These are phyloP conservation scores for Aspergillus ellipticus DNA, from an alignment of 495 filamentous ascomycete species.

Conservation along the genomic window DNA sequence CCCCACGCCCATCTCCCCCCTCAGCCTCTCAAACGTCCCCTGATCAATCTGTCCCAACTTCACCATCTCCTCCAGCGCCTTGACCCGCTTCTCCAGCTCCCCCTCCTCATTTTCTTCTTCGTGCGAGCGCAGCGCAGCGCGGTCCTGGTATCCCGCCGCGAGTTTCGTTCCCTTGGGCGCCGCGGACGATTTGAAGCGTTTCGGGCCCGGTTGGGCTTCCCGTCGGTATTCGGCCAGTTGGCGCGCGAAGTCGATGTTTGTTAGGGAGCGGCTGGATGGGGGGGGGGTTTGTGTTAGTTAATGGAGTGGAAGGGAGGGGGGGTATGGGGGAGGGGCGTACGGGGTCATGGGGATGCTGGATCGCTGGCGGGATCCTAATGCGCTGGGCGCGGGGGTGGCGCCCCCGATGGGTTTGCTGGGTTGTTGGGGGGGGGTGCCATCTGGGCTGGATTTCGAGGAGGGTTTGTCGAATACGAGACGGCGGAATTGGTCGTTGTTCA, in stretches of 20 bases:
- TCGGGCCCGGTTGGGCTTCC: conserved; percentile 47
- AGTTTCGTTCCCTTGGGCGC: conserved; percentile 82
- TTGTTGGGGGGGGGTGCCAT: not conserved
- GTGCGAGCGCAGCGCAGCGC: conserved; percentile 54
- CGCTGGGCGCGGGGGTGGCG: not conserved
- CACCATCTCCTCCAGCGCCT: conserved; percentile 75
- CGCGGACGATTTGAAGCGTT: conserved; percentile 72
- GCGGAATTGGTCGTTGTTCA: conserved; percentile 98
- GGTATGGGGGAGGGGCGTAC: conserved; percentile 38
- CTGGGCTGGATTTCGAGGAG: conserved; percentile 13
- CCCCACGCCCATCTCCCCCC: conserved; percentile 69
- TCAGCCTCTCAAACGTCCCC: conserved; percentile 66
- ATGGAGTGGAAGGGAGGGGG: not conserved
- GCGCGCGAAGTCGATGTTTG: conserved; percentile 69
- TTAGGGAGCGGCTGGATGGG: conserved; percentile 61
- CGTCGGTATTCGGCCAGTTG: conserved; percentile 78
- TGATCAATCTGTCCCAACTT: conserved; percentile 80
- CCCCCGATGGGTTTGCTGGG: not conserved
- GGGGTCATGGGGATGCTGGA: conserved; percentile 86
- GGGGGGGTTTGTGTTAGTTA: too few species aligned
- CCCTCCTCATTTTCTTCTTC: conserved; percentile 28
- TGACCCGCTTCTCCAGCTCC: conserved; percentile 60
- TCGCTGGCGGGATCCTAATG: conserved; percentile 54
- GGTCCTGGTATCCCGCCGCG: conserved; percentile 78
- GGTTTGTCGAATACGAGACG: conserved; percentile 64